phyloP scores from a whole-genome alignment of 1,284 basidiomycete genomes.

The Phellopilus nigrolimitatus region DNA sequence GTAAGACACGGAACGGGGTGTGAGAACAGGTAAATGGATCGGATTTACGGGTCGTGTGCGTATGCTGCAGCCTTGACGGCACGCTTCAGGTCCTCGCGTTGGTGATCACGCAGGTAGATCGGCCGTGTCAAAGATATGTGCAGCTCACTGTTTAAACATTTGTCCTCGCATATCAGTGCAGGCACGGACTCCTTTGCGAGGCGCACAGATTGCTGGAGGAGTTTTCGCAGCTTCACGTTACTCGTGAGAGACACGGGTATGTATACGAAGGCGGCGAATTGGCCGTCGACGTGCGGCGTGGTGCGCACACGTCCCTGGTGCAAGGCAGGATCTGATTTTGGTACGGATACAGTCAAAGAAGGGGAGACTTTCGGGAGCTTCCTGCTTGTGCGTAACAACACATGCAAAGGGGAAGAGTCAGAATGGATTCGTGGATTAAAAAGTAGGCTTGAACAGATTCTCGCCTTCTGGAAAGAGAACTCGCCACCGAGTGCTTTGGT shows the following conservation, averaged over 20 bases:
- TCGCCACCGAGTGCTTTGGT: no score
- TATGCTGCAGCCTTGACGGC: constrained; percentile 48
- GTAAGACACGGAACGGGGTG: neutral
- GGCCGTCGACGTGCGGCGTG: constrained; percentile 73
- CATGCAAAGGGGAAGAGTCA: neutral
- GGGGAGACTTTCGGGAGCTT: constrained; percentile 57
- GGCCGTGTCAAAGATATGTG: constrained; percentile 77
- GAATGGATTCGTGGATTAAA: neutral
- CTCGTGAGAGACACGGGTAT: constrained; percentile 48
- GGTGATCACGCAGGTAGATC: constrained; percentile 70
- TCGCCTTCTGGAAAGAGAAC: neutral
- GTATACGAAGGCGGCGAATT: constrained; percentile 74
- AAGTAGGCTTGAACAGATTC: neutral
- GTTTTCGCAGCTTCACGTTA: constrained; percentile 37
- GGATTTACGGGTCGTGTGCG: constrained; percentile 44
- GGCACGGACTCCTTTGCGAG: constrained; percentile 42
- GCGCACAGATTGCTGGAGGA: constrained; percentile 46
- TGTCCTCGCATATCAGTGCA: constrained; percentile 34
- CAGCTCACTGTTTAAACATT: constrained; percentile 35
- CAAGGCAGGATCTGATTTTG: constrained; percentile 58
- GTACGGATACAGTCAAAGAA: constrained; percentile 40
- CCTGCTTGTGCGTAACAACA: no score
- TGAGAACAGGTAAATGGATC: neutral
- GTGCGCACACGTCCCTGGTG: constrained; percentile 79
- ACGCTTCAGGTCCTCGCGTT: constrained; percentile 61